phyloP scores from a whole-genome alignment of 1,139 yeast genomes.

The Hyphopichia burtonii region DNA sequence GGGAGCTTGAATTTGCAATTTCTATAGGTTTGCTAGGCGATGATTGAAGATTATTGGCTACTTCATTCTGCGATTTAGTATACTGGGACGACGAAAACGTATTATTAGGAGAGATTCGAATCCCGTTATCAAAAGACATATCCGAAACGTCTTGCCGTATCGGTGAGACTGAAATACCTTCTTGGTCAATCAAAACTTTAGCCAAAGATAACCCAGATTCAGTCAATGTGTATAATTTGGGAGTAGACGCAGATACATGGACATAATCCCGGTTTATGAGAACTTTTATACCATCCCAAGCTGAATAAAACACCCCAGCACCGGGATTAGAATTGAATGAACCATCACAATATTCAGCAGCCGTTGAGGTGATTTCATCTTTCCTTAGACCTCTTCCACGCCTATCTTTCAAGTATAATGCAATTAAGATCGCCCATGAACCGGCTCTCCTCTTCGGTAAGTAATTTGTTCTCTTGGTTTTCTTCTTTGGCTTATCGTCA shows the following conservation, averaged over 20 bases:
- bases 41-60: background rate
- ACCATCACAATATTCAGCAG: constrained; percentile 60
- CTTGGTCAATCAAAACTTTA: constrained; percentile 48
- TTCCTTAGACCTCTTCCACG: constrained; percentile 54
- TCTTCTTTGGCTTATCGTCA: constrained; percentile 9
- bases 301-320: constrained; percentile 64
- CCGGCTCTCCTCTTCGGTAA: constrained; percentile 82
- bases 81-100: background rate
- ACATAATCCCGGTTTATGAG: constrained; percentile 65
- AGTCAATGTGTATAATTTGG: constrained; percentile 62
- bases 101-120: constrained; percentile 25
- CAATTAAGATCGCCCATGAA: constrained; percentile 78
- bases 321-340: constrained; percentile 66
- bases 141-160: constrained; percentile 13
- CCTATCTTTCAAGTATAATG: constrained; percentile 55
- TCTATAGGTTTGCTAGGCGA: background rate
- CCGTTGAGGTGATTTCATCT: constrained; percentile 56
- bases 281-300: constrained; percentile 75
- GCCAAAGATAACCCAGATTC: constrained; percentile 75
- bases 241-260: constrained; percentile 52
- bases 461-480: constrained; percentile 44
- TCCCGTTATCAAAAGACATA: constrained; percentile 35
- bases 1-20: background rate
- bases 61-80: background rate
- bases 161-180: constrained; percentile 32